A percentile compares a stretch with the other conserved stretches of the same genome.
Evolutionary conservation across 2,329 filamentous ascomycete genomes (phyloP).

Genomic region (Cadophora malorum): DNA sequence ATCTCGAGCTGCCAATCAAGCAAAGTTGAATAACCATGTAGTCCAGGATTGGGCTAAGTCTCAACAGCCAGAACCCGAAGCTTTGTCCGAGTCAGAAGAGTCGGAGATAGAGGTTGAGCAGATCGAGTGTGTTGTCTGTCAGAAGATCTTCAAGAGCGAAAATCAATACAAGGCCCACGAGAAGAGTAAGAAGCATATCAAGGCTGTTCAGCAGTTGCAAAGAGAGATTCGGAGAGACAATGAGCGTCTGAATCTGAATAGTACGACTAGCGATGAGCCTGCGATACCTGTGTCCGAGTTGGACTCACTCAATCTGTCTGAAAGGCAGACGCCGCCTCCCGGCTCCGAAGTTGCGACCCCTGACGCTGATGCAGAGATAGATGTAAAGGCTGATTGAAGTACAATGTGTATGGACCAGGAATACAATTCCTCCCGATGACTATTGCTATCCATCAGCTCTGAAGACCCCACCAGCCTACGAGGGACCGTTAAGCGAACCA

Average conservation of each 20-base stretch:
- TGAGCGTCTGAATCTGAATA: conserved; percentile 59
- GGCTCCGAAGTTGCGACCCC: background rate
- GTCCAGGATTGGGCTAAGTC: conserved; percentile 80
- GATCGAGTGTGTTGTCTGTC: conserved; percentile 79
- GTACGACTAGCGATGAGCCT: conserved; percentile 22
- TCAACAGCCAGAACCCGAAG: conserved; percentile 56
- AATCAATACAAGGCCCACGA: conserved; percentile 92
- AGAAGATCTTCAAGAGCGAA: conserved; percentile 85
- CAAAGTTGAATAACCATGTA: conserved; percentile 68
- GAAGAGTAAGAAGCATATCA: conserved; percentile 94
- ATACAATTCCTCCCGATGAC: background rate
- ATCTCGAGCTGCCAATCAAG: conserved; percentile 80
- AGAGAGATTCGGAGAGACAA: conserved; percentile 86
- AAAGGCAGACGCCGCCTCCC: background rate
- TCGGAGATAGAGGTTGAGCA: conserved; percentile 60
- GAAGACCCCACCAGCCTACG: background rate
- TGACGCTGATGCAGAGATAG: background rate
- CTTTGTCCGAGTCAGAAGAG: conserved; percentile 60
- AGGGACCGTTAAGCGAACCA: background rate
- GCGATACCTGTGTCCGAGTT: conserved; percentile 34
- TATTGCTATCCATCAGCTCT: background rate
- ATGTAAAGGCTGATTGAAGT: conserved; percentile 7
- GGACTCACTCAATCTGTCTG: conserved; percentile 33
- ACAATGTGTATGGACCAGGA: background rate
- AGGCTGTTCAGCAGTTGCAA: conserved; percentile 80